Base-by-base conservation (phyloP, 2,329 filamentous ascomycete genomes). In the Alternaria panax region DNA sequence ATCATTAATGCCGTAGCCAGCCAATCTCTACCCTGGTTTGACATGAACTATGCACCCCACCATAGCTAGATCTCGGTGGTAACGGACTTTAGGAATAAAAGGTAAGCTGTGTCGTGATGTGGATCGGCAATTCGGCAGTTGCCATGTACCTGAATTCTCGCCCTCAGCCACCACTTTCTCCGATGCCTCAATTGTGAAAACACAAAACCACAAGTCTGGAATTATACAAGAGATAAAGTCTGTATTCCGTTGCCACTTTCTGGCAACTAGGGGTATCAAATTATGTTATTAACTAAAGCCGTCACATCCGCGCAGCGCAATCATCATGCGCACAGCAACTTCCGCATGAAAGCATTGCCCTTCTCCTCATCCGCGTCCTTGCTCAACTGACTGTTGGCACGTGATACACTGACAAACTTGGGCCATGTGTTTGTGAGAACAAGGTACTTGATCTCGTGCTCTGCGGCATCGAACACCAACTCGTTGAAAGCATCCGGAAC, bases 401-500 rank as follows among this genome's bases (percentile, higher is more conserved):
- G 63, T 48, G 63, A 64, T 36, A 67, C 57, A 57, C 73, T 74
- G 18, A 77, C 71, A 54, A 75, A 77, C 56, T 75, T 77, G 1
- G 74, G 74, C 75, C 75, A 77, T 0, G 74, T 77, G 42, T 77
- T 77, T 7, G 72, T 76, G 8, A 77, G 67, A 5, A 75, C 68
- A 9, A 77, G 64, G 43, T 77, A 77, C 56, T 77, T 77, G 61
- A 76, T 75, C 59, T 74, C 72, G 9, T 53, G 63, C 64, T 77
- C 74, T 3, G 74, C 72, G 5, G 51, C 46, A 45, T 73, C 71
- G 43, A 77, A 77, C 0, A 77, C 61, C 36, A 68, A 61, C 27
- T 75, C 70, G 4, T 59, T 60, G 40, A 77, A 77, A 1, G 54
- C 54, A 0, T 66, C 64, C 4, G 73, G 74, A 8, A 77, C 65